phyloP scores from a whole-genome alignment of 116 monocot species.

The Posidonia oceanica region DNA sequence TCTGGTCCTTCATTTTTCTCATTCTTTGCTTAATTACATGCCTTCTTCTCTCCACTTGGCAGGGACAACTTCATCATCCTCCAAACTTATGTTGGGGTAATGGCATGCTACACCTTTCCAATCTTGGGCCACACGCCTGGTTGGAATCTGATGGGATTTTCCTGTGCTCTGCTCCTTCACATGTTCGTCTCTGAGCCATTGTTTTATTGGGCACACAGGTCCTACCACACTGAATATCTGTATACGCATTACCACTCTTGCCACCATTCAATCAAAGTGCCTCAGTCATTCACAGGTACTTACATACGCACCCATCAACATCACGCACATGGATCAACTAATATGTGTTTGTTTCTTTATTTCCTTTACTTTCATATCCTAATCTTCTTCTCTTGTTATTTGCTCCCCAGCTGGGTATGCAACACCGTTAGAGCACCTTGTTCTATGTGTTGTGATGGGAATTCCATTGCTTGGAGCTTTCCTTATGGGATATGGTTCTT shows the following conservation, averaged over 20 bases:
- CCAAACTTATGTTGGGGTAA: conserved; percentile 46
- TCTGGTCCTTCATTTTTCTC: background rate
- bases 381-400: background rate
- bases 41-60: background rate
- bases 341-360: background rate
- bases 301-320: background rate
- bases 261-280: conserved; percentile 59
- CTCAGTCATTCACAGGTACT: conserved; percentile 73
- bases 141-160: conserved; percentile 42
- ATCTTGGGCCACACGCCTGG: conserved; percentile 13
- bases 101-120: conserved; percentile 23
- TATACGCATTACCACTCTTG: conserved; percentile 56
- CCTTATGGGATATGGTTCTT: conserved; percentile 42
- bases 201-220: conserved; percentile 63
- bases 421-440: conserved; percentile 71
- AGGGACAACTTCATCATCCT: conserved; percentile 91
- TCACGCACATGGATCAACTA: background rate
- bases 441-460: conserved; percentile 36
- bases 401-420: conserved; percentile 42
- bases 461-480: conserved; percentile 39
- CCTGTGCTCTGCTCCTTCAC: conserved; percentile 44
- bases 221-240: conserved; percentile 30
- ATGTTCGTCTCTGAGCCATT: conserved; percentile 63
- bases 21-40: background rate
- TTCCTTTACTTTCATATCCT: background rate